Evolutionary conservation across 2,329 filamentous ascomycete species (phyloP), one percentile per base, ranked within the genome.

Genomic region (Blastomyces percursus): DNA sequence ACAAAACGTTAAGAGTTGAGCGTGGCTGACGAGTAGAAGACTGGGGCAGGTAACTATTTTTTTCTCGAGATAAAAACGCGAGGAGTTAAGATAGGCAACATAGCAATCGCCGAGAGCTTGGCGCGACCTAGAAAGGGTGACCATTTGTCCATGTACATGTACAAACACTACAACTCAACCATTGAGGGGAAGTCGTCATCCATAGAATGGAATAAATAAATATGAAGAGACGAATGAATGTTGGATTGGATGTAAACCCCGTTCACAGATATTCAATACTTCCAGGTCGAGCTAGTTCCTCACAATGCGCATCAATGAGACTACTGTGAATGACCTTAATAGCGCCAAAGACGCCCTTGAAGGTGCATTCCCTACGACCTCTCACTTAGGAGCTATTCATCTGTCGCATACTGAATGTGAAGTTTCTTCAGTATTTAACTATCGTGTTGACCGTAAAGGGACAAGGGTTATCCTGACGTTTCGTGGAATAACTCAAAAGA

Each of bases 101-200:
- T n/a, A 40, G n/a, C 32, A 58, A 57, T 62, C 44, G 55, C 61
- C 44, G 48, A 51, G 46, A 19, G 57, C 57, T 59, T 59, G 57
- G 57, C 57, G 14, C 40, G 27, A 8, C 14, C 21, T 35, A 24
- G 12, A 2, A 32, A 16, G 27, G 11, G 8, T 21, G 21, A 30
- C 27, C 4, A 30, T n/a, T n/a, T n/a, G n/a, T n/a, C n/a, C n/a
- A n/a, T n/a, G n/a, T n/a, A n/a, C n/a, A n/a, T n/a, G n/a, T n/a
- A n/a, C n/a, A n/a, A 19, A 48, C 4, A 44, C 40, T 16, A 11
- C 44, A 48, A 48, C 19, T 12, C 44, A 48, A 48, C 44, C 44
- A 27, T 40, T 7, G 35, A 57, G 5, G 42, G 5, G 40, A 16
- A 42, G 9, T 35, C 5, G n/a, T 35, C 51, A 11, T 35, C 30